These are phyloP conservation scores for Vishniacozyma victoriae DNA, from an alignment of 768 basidiomycete species.

Conservation along the genomic window DNA sequence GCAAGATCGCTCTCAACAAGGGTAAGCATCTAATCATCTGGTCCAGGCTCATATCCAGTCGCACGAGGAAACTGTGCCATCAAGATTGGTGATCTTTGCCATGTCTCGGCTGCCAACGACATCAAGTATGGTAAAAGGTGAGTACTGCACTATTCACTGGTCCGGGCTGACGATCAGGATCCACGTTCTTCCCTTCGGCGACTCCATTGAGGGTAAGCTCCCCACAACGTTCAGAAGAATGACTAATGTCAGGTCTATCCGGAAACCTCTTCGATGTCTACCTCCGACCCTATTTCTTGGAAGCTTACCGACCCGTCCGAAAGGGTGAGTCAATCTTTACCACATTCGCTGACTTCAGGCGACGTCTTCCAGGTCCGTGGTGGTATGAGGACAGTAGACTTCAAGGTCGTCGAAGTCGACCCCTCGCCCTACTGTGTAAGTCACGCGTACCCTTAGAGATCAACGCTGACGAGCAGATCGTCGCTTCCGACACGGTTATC, in stretches of 20 bases:
- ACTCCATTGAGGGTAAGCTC: conserved; percentile 78
- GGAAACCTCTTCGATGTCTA: conserved; percentile 99
- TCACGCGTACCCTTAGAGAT: neutral
- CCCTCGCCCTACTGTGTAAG: conserved; percentile 82
- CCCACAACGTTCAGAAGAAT: neutral
- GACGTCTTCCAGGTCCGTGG: conserved; percentile 99
- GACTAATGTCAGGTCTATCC: conserved; percentile 55
- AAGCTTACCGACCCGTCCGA: conserved; percentile 55
- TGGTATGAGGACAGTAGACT: conserved; percentile 97
- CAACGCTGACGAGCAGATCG: conserved; percentile 54
- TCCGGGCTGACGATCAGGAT: conserved; percentile 48
- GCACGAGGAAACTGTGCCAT: conserved; percentile 98
- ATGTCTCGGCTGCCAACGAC: conserved; percentile 90
- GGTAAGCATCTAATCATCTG: conserved; percentile 46
- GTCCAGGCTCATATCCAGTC: conserved; percentile 50
- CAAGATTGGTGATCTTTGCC: conserved; percentile 92
- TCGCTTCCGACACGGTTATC: conserved; percentile 81
- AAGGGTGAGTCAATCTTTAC: conserved; percentile 23
- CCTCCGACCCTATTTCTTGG: conserved; percentile 96
- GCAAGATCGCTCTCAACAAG: conserved; percentile 97
- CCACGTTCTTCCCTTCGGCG: conserved; percentile 94
- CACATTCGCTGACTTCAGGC: conserved; percentile 50
- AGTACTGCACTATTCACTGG: neutral
- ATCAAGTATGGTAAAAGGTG: conserved; percentile 96
- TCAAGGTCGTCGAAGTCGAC: conserved; percentile 98